Percentiles rank a stretch among this genome's conserved stretches.
Conservation (phyloP, 371 early-diverging fungal species). For the Actinomortierella wolfii region DNA sequence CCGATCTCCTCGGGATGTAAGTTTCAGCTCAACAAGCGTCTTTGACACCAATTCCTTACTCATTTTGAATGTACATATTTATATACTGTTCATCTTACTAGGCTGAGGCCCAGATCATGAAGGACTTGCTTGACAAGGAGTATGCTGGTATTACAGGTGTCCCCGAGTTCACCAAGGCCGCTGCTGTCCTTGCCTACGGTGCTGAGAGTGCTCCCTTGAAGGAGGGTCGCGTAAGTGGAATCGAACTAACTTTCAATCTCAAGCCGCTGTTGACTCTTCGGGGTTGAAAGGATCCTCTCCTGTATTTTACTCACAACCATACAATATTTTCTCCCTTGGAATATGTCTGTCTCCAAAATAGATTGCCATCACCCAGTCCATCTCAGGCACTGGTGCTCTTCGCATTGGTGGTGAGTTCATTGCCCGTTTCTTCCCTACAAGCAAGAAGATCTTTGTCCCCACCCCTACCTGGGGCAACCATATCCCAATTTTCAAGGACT, state of each 20-base stretch:
- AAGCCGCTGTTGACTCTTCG: no score
- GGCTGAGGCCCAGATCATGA: slow-evolving; percentile 82
- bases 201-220: slow-evolving; percentile 70
- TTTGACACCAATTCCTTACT: no score
- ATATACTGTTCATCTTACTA: slow-evolving; percentile 24
- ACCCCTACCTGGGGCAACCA: slow-evolving; percentile 99
- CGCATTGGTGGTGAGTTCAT: slow-evolving; percentile 95
- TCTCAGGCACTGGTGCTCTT: slow-evolving; percentile 98
- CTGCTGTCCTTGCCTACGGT: slow-evolving; percentile 91
- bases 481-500: slow-evolving; percentile 89
- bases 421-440: slow-evolving; percentile 77
- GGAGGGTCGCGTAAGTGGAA: slow-evolving; percentile 67
- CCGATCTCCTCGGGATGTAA: neutral
- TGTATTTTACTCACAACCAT: no score
- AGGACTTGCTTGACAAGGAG: slow-evolving; percentile 87
- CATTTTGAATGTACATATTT: no score
- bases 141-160: slow-evolving; percentile 96
- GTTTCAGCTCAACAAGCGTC: no score
- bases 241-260: no score
- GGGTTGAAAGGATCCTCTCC: no score
- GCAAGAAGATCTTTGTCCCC: slow-evolving; percentile 92
- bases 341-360: slow-evolving; percentile 17
- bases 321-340: slow-evolving; percentile 1
- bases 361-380: slow-evolving; percentile 90
- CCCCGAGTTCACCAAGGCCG: slow-evolving; percentile 80